Conservation (phyloP, 2,329 filamentous ascomycete genomes). For the Scedosporium apiospermum region DNA sequence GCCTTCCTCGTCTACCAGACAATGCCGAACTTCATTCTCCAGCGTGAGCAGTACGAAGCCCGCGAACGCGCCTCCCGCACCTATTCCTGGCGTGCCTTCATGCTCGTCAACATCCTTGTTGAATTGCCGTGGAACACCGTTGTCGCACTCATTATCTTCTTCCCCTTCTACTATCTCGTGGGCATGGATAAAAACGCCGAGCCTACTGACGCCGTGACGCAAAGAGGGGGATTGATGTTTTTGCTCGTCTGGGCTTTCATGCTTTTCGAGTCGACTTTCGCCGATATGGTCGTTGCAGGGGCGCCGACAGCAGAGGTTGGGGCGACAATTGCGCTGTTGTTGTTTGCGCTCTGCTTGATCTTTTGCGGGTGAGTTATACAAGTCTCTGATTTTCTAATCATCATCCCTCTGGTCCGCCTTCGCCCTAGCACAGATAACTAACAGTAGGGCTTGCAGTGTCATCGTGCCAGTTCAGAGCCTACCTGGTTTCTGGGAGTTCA, state of each 20-base stretch:
- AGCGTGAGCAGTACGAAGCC: slow-evolving; percentile 57
- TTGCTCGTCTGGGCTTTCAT: slow-evolving; percentile 53
- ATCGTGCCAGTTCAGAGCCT: slow-evolving; percentile 46
- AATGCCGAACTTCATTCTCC: slow-evolving; percentile 58
- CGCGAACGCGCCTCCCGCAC: slow-evolving; percentile 55
- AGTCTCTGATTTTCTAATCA: slow-evolving; percentile 15
- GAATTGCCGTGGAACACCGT: slow-evolving; percentile 60
- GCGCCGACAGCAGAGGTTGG: slow-evolving; percentile 47
- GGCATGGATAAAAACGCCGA: slow-evolving; percentile 46
- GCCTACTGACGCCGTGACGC: slow-evolving; percentile 4
- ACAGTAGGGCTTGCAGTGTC: slow-evolving; percentile 33
- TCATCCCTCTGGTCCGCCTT: not conserved
- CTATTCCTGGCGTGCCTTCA: slow-evolving; percentile 58
- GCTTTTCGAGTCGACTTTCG: slow-evolving; percentile 55
- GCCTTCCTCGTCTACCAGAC: slow-evolving; percentile 48
- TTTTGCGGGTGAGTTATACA: slow-evolving; percentile 36
- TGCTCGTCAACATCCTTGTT: slow-evolving; percentile 54
- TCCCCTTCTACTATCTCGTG: slow-evolving; percentile 58
- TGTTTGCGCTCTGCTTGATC: slow-evolving; percentile 51
- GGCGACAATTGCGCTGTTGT: slow-evolving; percentile 30
- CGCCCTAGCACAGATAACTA: not conserved
- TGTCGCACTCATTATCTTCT: slow-evolving; percentile 50
- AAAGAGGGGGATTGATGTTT: slow-evolving; percentile 52
- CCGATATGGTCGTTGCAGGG: slow-evolving; percentile 51
- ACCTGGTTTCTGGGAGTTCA: slow-evolving; percentile 62